Conservation (phyloP, 306 rosid species). For the Prinsepia uniflora region DNA sequence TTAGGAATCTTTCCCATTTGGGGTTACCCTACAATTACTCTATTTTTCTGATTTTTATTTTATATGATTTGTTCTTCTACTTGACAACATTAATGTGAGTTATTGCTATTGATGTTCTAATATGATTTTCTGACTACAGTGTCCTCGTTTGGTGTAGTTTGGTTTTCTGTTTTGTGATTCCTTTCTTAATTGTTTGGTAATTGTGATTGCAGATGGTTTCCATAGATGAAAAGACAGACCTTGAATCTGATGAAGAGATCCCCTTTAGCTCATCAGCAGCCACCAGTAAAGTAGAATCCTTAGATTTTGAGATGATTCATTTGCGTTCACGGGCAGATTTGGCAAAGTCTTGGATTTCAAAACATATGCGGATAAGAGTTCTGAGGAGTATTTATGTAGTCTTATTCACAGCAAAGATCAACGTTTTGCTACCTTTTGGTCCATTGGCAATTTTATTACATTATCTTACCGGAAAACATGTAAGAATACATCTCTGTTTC, state of each 20-base stretch:
- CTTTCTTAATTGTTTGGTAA: not conserved
- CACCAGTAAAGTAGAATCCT: constrained; percentile 26
- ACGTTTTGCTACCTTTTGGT: constrained; percentile 72
- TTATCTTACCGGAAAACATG: constrained; percentile 59
- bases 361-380: constrained; percentile 29
- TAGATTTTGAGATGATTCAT: constrained; percentile 48
- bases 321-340: constrained; percentile 27
- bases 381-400: constrained; percentile 49
- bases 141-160: not conserved
- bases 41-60: not conserved
- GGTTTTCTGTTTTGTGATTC: not conserved
- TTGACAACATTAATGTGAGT: not conserved
- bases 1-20: not conserved
- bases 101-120: not conserved
- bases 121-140: not conserved
- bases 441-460: constrained; percentile 74
- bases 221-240: constrained; percentile 37
- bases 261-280: constrained; percentile 45
- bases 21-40: not conserved
- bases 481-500: constrained; percentile 26
- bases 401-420: constrained; percentile 72
- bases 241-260: constrained; percentile 51
- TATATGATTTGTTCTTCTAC: not conserved
- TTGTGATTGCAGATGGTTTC: constrained; percentile 48
- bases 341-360: constrained; percentile 33